phyloP scores from a whole-genome alignment of 2,329 filamentous ascomycete species.

The Cladobotryum mycophilum region DNA sequence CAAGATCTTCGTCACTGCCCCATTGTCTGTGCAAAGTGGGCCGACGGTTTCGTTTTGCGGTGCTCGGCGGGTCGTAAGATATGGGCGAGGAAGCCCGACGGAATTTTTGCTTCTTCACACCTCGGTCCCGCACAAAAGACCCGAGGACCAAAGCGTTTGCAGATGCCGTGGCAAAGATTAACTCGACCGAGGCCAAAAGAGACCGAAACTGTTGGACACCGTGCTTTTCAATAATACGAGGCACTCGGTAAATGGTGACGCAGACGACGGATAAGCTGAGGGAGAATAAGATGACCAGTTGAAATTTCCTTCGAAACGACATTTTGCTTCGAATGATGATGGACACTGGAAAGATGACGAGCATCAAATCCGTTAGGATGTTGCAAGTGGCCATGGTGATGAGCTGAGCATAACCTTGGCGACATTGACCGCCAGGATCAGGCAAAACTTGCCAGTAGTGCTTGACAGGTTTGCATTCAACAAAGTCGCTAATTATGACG shows the following conservation, averaged over 20 bases:
- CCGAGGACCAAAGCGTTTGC: conserved; percentile 87
- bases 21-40: conserved; percentile 59
- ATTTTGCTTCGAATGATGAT: conserved; percentile 78
- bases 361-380: conserved; percentile 78
- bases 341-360: conserved; percentile 83
- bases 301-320: conserved; percentile 68
- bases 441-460: conserved; percentile 79
- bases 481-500: conserved; percentile 72
- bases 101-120: conserved; percentile 83
- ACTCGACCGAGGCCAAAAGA: conserved; percentile 81
- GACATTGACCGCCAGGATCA: conserved; percentile 78
- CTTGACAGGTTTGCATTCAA: conserved; percentile 71
- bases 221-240: conserved; percentile 61
- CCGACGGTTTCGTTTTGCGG: conserved; percentile 39
- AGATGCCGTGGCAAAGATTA: conserved; percentile 79
- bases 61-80: conserved; percentile 48
- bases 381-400: conserved; percentile 87
- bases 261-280: conserved; percentile 74
- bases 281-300: conserved; percentile 74
- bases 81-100: conserved; percentile 54
- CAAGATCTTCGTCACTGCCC: conserved; percentile 89
- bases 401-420: conserved; percentile 80
- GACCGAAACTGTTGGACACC: conserved; percentile 84
- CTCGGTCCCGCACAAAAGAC: conserved; percentile 85
- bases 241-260: conserved; percentile 76